phyloP scores from a whole-genome alignment of 257 asterid species.

The Ophiorrhiza pumila region DNA sequence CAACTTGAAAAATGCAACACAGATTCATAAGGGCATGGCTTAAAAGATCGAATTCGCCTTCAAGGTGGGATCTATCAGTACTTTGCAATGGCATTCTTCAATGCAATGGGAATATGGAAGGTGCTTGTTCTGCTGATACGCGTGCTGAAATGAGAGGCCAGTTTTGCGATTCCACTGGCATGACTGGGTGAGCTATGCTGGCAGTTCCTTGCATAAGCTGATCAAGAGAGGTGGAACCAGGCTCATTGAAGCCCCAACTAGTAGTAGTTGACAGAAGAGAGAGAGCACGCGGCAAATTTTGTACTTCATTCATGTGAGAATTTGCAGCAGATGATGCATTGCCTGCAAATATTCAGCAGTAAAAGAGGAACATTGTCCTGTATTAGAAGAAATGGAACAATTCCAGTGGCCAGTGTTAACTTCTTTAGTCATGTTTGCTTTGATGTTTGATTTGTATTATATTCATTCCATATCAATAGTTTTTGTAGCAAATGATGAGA shows the following conservation, averaged over 20 bases:
- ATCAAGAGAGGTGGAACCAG: constrained; percentile 11
- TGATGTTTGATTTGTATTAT: not conserved
- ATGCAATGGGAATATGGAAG: not conserved
- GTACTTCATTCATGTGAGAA: constrained; percentile 9
- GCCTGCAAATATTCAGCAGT: not conserved
- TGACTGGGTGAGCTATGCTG: not conserved
- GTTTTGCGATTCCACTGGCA: not conserved
- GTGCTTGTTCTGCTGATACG: constrained; percentile 10
- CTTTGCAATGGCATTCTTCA: not conserved
- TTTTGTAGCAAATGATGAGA: not conserved
- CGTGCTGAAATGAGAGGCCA: constrained; percentile 6
- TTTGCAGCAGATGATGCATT: constrained; percentile 7
- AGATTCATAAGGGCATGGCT: not conserved
- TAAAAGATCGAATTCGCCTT: not conserved
- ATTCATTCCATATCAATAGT: not conserved
- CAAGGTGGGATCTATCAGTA: not conserved
- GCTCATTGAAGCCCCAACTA: constrained; percentile 7
- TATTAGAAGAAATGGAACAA: not conserved
- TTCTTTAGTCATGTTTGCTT: not conserved
- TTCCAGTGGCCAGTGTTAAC: not conserved
- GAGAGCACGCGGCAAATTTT: constrained; percentile 10
- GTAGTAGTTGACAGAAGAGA: constrained; percentile 15
- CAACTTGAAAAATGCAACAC: not conserved
- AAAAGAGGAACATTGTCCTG: not conserved
- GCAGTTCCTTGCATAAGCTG: constrained; percentile 2